Percentiles rank a stretch among this genome's conserved stretches.
Conservation (phyloP, 352 stramenopile species). For the Aphanomyces euteiches region DNA sequence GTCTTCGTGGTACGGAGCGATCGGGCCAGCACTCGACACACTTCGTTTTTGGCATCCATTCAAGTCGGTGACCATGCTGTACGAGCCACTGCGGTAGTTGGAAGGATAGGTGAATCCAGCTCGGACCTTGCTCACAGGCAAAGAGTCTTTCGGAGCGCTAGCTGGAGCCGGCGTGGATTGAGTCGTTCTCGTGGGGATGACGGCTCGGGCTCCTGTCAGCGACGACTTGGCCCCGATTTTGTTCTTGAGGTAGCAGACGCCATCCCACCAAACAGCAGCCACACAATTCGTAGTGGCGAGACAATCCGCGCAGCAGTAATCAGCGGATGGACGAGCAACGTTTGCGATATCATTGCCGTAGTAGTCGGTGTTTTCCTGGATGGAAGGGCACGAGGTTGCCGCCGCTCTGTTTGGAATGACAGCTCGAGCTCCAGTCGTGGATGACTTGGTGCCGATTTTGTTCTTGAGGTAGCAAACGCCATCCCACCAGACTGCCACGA, state of each 20-base stretch:
- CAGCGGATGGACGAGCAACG: not conserved
- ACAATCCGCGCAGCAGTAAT: conserved; percentile 16
- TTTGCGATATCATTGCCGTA: conserved; percentile 24
- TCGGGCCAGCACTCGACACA: conserved; percentile 40
- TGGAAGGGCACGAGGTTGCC: not conserved
- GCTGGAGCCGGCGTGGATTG: not conserved
- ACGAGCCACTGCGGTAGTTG: conserved; percentile 36
- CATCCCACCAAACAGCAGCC: not conserved
- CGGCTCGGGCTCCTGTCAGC: not conserved
- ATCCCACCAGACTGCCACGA: conserved; percentile 14
- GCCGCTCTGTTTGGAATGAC: not conserved
- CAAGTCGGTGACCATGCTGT: conserved; percentile 70
- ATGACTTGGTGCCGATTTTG: conserved; percentile 1
- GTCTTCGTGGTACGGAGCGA: conserved; percentile 63
- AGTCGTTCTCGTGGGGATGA: conserved; percentile 6
- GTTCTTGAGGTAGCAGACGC: conserved; percentile 25
- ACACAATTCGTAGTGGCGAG: conserved; percentile 4
- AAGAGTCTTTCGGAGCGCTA: too few species aligned
- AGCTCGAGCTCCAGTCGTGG: not conserved
- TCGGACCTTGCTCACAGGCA: conserved; percentile 23
- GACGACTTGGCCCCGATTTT: conserved; percentile 4
- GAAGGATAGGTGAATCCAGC: conserved; percentile 9
- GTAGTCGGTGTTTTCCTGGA: conserved; percentile 24
- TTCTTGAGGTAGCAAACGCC: conserved; percentile 27
- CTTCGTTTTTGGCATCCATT: conserved; percentile 47